These are phyloP conservation scores for Diplodia intermedia DNA, from an alignment of 2,329 filamentous ascomycete genomes.

Conservation along the genomic window DNA sequence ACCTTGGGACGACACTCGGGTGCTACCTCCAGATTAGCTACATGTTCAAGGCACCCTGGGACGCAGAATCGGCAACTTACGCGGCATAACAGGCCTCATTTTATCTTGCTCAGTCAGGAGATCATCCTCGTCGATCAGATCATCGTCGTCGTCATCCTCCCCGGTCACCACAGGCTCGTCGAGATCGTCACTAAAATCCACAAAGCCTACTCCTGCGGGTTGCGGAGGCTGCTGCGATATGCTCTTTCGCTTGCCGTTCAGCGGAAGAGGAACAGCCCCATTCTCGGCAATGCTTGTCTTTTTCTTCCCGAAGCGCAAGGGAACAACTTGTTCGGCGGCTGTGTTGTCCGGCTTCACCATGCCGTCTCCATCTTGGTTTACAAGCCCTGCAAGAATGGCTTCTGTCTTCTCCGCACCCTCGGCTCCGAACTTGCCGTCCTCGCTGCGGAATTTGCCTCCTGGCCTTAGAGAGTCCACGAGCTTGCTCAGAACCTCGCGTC, in stretches of 20 bases:
- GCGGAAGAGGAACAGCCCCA: slow-evolving; percentile 36
- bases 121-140: slow-evolving; percentile 89
- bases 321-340: slow-evolving; percentile 63
- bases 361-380: slow-evolving; percentile 64
- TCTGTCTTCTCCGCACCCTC: slow-evolving; percentile 68
- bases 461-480: slow-evolving; percentile 74
- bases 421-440: slow-evolving; percentile 67
- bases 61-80: slow-evolving; percentile 61
- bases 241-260: slow-evolving; percentile 54
- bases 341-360: slow-evolving; percentile 76
- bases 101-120: slow-evolving; percentile 87
- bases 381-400: slow-evolving; percentile 81
- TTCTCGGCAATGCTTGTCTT: slow-evolving; percentile 56
- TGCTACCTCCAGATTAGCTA: slow-evolving; percentile 58
- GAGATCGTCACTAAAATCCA: slow-evolving; percentile 71
- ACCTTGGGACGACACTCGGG: slow-evolving; percentile 85
- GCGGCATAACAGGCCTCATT: slow-evolving; percentile 76
- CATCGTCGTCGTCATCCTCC: slow-evolving; percentile 63
- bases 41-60: background rate
- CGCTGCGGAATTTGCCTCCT: slow-evolving; percentile 71
- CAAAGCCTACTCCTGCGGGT: slow-evolving; percentile 69
- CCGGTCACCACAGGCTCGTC: slow-evolving; percentile 59
- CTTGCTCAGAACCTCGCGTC: slow-evolving; percentile 70
- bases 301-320: slow-evolving; percentile 69
- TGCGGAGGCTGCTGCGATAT: slow-evolving; percentile 46